Evolutionary conservation across 192 early-diverging fungal species (phyloP).

Genomic region (Diversispora epigaea): DNA sequence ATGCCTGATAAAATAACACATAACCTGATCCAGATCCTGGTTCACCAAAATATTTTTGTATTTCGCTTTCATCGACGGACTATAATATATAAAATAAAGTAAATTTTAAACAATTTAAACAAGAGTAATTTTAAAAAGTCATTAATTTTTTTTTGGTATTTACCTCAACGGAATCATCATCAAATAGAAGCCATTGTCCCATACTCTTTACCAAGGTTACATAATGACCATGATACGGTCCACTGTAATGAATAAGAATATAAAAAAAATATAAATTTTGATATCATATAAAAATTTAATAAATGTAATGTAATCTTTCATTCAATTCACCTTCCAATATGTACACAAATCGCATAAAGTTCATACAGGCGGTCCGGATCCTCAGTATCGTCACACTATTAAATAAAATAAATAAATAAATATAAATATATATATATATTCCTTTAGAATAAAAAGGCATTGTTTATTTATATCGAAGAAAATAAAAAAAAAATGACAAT

Average conservation of each 20-base stretch:
- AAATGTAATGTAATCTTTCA: too few relatives aligned
- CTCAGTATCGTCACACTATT: constrained; percentile 73
- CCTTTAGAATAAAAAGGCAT: not conserved
- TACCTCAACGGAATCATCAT: constrained; percentile 94
- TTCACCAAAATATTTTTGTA: constrained; percentile 81
- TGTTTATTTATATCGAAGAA: not conserved
- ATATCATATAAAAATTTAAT: constrained; percentile 7
- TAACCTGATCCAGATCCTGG: constrained; percentile 76
- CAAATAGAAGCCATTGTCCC: constrained; percentile 90
- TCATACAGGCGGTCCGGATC: constrained; percentile 85
- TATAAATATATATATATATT: too few relatives aligned
- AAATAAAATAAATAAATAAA: constrained; percentile 19
- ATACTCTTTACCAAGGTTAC: constrained; percentile 85
- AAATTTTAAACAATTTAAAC: not conserved
- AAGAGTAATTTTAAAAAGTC: too few relatives aligned
- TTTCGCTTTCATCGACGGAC: constrained; percentile 73
- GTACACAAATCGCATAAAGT: constrained; percentile 88
- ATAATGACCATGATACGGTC: constrained; percentile 96
- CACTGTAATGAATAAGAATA: constrained; percentile 47
- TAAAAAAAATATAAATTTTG: not conserved
- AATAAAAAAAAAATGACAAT: not conserved
- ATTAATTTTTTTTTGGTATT: too few relatives aligned
- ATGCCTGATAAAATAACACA: constrained; percentile 75
- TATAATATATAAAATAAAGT: constrained; percentile 27
- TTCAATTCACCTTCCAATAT: constrained; percentile 77